Conservation (phyloP, 164 flowering plant genomes). For the Magnolia sinica region DNA sequence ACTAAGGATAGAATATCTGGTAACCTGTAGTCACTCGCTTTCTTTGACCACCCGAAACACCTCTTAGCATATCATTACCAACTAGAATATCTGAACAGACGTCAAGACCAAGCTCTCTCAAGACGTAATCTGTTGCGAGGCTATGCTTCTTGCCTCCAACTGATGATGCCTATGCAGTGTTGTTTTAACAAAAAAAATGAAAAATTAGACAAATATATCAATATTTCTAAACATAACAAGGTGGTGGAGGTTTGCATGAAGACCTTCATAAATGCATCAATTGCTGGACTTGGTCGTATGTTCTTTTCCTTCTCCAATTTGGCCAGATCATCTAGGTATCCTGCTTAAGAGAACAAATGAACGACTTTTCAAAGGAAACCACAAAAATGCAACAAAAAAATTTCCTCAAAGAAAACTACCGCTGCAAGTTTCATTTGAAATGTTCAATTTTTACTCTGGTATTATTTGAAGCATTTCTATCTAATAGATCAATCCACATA, state of each 20-base stretch:
- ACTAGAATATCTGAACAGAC: constrained; percentile 76
- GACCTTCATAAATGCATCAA: constrained; percentile 97
- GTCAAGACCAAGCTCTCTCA: constrained; percentile 92
- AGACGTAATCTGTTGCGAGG: constrained; percentile 71
- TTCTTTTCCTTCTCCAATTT: constrained; percentile 65
- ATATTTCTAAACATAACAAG: background rate
- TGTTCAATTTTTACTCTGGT: too few relatives aligned
- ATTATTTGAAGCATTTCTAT: too few relatives aligned
- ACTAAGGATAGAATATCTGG: background rate
- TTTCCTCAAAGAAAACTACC: too few relatives aligned
- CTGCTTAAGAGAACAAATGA: constrained; percentile 24
- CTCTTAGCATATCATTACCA: constrained; percentile 88
- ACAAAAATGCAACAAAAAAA: background rate
- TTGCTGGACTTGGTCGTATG: constrained; percentile 72
- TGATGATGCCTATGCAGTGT: constrained; percentile 61
- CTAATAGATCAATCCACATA: too few relatives aligned
- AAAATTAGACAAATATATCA: too few relatives aligned
- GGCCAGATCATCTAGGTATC: constrained; percentile 47
- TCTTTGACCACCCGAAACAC: constrained; percentile 90
- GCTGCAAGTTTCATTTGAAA: too few relatives aligned
- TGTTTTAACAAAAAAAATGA: background rate
- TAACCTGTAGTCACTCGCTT: constrained; percentile 91
- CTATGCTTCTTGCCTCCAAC: constrained; percentile 61
- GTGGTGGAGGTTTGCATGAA: background rate
- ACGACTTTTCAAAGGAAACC: background rate